These are phyloP conservation scores for Euclidium syriacum DNA, from an alignment of 345 rosid genomes.

Conservation along the genomic window DNA sequence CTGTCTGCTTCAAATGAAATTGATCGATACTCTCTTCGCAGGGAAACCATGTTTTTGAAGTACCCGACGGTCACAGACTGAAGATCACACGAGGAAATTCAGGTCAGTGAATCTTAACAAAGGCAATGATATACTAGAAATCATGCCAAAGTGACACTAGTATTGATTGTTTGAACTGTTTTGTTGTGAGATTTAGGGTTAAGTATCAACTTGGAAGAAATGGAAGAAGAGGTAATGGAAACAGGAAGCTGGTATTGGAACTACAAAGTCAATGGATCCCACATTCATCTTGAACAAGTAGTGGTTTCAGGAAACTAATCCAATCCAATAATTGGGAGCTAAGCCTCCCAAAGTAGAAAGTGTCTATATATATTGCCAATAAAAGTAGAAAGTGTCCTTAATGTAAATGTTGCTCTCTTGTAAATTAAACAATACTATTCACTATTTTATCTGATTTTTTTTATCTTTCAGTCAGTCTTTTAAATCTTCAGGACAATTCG, in stretches of 20 bases:
- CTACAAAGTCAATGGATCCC: constrained; percentile 50
- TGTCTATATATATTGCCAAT: constrained; percentile 3
- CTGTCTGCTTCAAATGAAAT: background rate
- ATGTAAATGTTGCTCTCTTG: constrained; percentile 16
- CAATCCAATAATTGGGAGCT: background rate
- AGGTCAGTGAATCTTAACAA: constrained; percentile 37
- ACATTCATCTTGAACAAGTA: constrained; percentile 54
- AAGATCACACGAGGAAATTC: constrained; percentile 52
- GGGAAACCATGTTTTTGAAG: constrained; percentile 88
- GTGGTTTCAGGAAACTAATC: constrained; percentile 33
- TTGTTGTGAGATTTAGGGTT: constrained; percentile 39
- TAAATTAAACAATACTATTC: constrained; percentile 17
- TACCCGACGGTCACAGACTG: constrained; percentile 73
- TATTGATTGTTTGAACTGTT: background rate
- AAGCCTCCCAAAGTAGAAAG: constrained; percentile 10
- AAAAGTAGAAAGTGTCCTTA: background rate
- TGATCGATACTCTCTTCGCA: constrained; percentile 16
- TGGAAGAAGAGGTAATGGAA: constrained; percentile 44
- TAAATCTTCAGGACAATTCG: background rate
- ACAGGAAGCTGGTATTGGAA: constrained; percentile 93
- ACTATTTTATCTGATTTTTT: constrained; percentile 4
- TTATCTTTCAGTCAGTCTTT: no score
- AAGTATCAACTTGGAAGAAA: constrained; percentile 44
- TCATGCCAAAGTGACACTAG: background rate
- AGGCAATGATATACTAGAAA: background rate